Evolutionary conservation across 768 basidiomycete genomes (phyloP), one percentile per base, ranked within the genome.

Genomic region (Hericium erinaceus): DNA sequence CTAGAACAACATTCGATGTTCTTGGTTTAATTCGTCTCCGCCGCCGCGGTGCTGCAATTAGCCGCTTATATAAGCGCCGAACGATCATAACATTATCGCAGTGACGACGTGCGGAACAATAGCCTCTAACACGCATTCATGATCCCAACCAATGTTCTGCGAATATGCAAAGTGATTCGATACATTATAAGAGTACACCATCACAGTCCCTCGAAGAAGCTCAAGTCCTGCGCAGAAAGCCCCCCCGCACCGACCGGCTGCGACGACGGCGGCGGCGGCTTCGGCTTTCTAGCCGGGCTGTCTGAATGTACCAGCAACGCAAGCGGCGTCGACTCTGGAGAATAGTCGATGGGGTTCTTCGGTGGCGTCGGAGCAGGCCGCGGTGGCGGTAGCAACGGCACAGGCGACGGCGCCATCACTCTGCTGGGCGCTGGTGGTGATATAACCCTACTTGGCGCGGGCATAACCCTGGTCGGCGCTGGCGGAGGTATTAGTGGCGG

Each of bases 151-250:
- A 33, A 33, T 33, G 33, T 33, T 33, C 33, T 6, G 33, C 33
- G 5, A 33, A 9, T 33, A 33, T 33, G 33, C 33, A 33, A 33
- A 33, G 7, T 33, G 4, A 33, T 46, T 15, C 44, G 44, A 46
- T 18, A 46, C 18, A 53, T 53, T 7, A 26, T 9, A 53, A 13
- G 33, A 33, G 33, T 33, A 39, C 18, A 37, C 52, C 37, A 28
- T 33, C 39, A 89, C 37, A 87, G 65, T 39, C 88, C 86, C 70
- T 93, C 91, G 67, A 93, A 94, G 69, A 94, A 93, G 16, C 85
- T 89, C 54, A 92, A 68, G 76, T 92, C 92, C 70, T 90, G 87
- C 2, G 89, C 90, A 3, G 85, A 87, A 52, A 92, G 68, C 4
- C 85, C 86, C 12, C 83, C 81, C 51, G 66, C 48, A 59, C 68